These are phyloP conservation scores for Hagleromyces aurorensis DNA, from an alignment of 805 yeast species.

Conservation along the genomic window DNA sequence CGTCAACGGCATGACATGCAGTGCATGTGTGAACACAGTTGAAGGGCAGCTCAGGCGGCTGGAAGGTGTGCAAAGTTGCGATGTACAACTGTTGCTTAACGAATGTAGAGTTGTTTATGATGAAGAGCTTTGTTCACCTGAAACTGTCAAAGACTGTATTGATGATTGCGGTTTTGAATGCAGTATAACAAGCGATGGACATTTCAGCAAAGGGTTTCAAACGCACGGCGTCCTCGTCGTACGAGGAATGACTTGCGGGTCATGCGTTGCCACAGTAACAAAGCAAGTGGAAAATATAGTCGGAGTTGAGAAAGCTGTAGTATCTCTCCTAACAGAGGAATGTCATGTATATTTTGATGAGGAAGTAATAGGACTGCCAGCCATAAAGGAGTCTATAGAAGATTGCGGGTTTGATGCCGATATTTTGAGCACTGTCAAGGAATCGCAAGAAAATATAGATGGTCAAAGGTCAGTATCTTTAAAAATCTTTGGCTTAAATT, in stretches of 20 bases:
- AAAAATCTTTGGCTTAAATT: constrained; percentile 1
- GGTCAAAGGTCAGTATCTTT: constrained; percentile 1
- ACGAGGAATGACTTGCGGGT: constrained; percentile 86
- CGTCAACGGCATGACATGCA: constrained; percentile 85
- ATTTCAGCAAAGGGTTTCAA: background rate
- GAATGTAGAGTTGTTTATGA: constrained; percentile 53
- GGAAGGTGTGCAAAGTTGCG: constrained; percentile 44
- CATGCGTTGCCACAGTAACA: constrained; percentile 68
- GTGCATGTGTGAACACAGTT: constrained; percentile 71
- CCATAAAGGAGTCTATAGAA: constrained; percentile 50
- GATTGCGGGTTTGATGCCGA: constrained; percentile 66
- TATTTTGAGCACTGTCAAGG: constrained; percentile 3
- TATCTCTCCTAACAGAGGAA: constrained; percentile 70
- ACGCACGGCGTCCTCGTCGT: constrained; percentile 15
- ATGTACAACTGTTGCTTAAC: constrained; percentile 70
- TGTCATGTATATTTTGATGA: constrained; percentile 50
- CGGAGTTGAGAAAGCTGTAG: constrained; percentile 49
- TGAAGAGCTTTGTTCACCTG: constrained; percentile 23
- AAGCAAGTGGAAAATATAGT: constrained; percentile 40
- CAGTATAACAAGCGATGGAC: constrained; percentile 6
- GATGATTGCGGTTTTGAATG: constrained; percentile 74
- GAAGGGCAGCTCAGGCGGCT: constrained; percentile 42
- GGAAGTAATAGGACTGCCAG: constrained; percentile 24
- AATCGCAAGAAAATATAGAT: background rate
- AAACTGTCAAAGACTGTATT: constrained; percentile 41